These are phyloP conservation scores for Quillaja saponaria DNA, from an alignment of 306 rosid species.

Conservation along the genomic window DNA sequence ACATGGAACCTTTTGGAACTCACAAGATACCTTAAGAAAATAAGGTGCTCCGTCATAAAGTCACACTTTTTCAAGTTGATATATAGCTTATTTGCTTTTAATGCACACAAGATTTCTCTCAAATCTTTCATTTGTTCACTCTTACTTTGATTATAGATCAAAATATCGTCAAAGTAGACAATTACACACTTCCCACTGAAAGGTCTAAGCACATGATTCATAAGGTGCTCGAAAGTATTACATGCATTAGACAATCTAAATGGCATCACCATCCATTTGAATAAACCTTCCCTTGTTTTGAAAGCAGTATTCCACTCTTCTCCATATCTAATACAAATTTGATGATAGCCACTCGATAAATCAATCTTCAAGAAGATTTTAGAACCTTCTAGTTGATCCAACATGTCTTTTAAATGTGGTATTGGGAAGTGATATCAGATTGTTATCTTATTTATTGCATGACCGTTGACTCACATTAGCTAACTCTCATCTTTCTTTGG, in stretches of 20 bases:
- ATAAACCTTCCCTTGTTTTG: neutral
- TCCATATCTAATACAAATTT: neutral
- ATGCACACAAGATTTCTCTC: too few relatives aligned
- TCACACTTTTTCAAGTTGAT: too few relatives aligned
- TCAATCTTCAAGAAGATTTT: neutral
- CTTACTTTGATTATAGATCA: neutral
- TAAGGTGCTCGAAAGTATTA: neutral
- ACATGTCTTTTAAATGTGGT: neutral
- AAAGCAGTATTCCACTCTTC: neutral
- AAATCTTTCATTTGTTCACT: neutral
- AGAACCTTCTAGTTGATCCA: neutral
- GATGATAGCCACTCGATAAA: neutral
- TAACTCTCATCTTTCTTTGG: too few relatives aligned
- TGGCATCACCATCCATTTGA: neutral
- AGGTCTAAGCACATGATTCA: neutral
- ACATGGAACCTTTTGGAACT: neutral
- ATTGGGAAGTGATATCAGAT: neutral
- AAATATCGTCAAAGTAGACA: neutral
- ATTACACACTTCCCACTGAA: neutral
- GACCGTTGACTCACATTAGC: too few relatives aligned
- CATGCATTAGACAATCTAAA: neutral
- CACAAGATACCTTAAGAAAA: neutral
- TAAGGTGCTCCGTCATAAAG: too few relatives aligned
- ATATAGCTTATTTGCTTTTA: too few relatives aligned
- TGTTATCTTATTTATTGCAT: too few relatives aligned